Evolutionary conservation across 108 stramenopile genomes (phyloP), one percentile per base, ranked within the genome.

Genomic region (Nannochloropsis oceanica): DNA sequence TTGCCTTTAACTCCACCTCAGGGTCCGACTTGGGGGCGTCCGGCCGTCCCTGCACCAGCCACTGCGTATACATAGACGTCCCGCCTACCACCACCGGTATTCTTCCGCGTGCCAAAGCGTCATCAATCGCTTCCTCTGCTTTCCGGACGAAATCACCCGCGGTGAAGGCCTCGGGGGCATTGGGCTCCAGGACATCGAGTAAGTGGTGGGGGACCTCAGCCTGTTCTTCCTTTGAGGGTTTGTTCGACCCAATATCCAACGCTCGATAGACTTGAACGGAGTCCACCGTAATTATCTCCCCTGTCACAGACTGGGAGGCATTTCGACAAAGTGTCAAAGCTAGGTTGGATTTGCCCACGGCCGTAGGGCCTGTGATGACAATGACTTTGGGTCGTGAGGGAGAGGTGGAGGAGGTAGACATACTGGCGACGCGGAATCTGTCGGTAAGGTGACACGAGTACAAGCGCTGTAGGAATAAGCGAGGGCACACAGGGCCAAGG

Each of bases 11-110:
- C 10, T 44, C 80, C 86, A 81, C 80, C 25, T 24, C 81, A 25
- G 46, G 46, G 46, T 88, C 43, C 88, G 83, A 85, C 86, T 92
- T 91, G n/a, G 93, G 90, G 13, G 96, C 96, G 89, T 98, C 96
- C 0, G 97, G 97, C 81, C 89, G 85, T 27, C 97, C 97, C 84
- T 95, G 94, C 0, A 97, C 94, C 22, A 98, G 93, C 97, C 97
- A 98, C 79, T 96, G 93, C 0, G 96, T 81, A 88, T 97, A 98
- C 96, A 98, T 96, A 95, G 96, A 96, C n/a, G 95, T 95, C 1
- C 96, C 96, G 26, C 96, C 96, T 24, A 94, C 94, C 22, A 96
- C 93, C 13, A 96, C 93, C 20, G 90, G 90, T 42, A 89, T 46
- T 26, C 73, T 86, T 8, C 89, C 89, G 8, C 89, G 87, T n/a